Percentiles rank a stretch among this genome's conserved stretches.
These are phyloP conservation scores for Pezicula rhizophila DNA, from an alignment of 2,329 filamentous ascomycete species.

Conservation along the genomic window DNA sequence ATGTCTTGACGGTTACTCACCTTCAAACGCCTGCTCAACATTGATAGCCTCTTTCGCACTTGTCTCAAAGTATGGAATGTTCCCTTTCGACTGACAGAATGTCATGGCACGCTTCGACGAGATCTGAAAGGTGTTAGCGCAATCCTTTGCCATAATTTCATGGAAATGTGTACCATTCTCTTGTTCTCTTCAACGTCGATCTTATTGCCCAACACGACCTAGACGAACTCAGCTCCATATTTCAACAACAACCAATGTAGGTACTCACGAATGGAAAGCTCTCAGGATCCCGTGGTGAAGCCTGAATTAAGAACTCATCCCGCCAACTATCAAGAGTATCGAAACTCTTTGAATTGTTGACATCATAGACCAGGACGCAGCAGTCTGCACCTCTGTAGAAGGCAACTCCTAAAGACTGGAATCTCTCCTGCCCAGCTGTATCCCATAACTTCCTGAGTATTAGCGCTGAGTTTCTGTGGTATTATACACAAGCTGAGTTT, in stretches of 20 bases:
- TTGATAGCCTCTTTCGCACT: slow-evolving; percentile 98
- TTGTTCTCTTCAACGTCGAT: slow-evolving; percentile 98
- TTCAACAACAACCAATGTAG: slow-evolving; percentile 1
- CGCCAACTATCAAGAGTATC: slow-evolving; percentile 97
- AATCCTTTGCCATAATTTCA: neutral
- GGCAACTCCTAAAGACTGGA: slow-evolving; percentile 92
- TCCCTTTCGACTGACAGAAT: slow-evolving; percentile 95
- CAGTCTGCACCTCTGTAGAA: slow-evolving; percentile 98
- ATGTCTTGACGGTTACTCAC: slow-evolving; percentile 27
- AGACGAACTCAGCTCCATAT: slow-evolving; percentile 7
- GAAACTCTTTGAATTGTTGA: slow-evolving; percentile 99
- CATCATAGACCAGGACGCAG: slow-evolving; percentile 95
- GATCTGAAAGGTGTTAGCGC: slow-evolving; percentile 49
- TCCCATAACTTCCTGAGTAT: slow-evolving; percentile 80
- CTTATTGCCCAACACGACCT: slow-evolving; percentile 97
- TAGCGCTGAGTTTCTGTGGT: slow-evolving; percentile 67
- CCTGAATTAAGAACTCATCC: slow-evolving; percentile 97
- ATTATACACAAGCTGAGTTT: slow-evolving; percentile 16
- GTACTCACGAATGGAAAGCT: slow-evolving; percentile 89
- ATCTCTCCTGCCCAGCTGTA: slow-evolving; percentile 93
- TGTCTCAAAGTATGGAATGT: slow-evolving; percentile 98
- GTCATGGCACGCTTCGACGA: slow-evolving; percentile 94
- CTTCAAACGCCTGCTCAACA: slow-evolving; percentile 79
- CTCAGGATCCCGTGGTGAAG: slow-evolving; percentile 90
- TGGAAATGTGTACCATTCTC: slow-evolving; percentile 59